Conservation (phyloP, 805 yeast species). For the Candida namnaoensis region DNA sequence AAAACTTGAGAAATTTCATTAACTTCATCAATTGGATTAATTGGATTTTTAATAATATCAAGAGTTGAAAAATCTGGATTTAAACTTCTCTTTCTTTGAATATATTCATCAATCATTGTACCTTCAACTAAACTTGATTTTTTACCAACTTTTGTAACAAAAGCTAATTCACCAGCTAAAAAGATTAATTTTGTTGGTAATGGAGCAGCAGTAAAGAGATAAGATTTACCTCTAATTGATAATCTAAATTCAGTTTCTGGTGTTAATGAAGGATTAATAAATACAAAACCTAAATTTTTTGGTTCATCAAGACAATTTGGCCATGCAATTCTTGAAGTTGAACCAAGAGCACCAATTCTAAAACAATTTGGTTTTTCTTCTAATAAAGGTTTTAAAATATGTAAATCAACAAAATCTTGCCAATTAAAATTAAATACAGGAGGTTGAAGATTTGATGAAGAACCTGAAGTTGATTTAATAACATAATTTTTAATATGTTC, state of each 20-base stretch:
- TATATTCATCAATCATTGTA: conserved; percentile 25
- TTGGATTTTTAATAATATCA: conserved; percentile 22
- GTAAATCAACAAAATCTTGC: conserved; percentile 47
- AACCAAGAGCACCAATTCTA: conserved; percentile 34
- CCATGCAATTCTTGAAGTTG: conserved; percentile 31
- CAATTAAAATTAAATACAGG: conserved; percentile 38
- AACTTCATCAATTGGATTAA: conserved; percentile 17
- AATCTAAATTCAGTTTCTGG: conserved; percentile 29
- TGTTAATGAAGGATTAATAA: conserved; percentile 17
- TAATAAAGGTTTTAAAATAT: conserved; percentile 27
- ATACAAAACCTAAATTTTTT: conserved; percentile 18
- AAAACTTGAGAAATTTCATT: conserved; percentile 18
- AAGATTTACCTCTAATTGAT: conserved; percentile 30
- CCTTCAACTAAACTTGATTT: conserved; percentile 21
- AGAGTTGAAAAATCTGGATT: conserved; percentile 13
- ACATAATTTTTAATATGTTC: conserved; percentile 23
- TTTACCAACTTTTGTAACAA: conserved; percentile 25
- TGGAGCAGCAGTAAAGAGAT: conserved; percentile 32
- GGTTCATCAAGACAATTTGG: conserved; percentile 29
- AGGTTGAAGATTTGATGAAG: conserved; percentile 16
- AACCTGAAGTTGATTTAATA: conserved; percentile 11
- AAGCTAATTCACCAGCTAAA: conserved; percentile 30
- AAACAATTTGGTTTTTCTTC: conserved; percentile 33
- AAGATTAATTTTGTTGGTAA: conserved; percentile 35
- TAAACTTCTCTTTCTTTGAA: conserved; percentile 19